Base-by-base conservation (phyloP, 169 alveolate genomes). In the Babesia ovata region DNA sequence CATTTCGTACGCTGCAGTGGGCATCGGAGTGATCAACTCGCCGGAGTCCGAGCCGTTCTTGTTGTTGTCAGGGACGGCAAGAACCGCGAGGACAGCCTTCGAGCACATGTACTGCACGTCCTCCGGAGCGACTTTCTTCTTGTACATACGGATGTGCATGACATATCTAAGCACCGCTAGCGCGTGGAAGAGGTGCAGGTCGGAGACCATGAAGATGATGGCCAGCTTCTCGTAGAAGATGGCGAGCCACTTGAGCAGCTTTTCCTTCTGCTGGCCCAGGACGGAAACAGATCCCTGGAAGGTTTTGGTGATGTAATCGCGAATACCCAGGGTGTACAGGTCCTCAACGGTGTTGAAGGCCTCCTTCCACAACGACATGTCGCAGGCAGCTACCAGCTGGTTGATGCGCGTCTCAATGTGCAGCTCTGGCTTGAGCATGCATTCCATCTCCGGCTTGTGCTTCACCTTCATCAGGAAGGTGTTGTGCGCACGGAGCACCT, bases 341-440 rank as follows among this genome's bases (percentile, higher is more conserved):
- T 97, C 98, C 86, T 96, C 99, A 26, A 97, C 97, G 10, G 98
- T 95, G 78, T 92, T 94, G 75, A 95, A 93, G 39, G 98, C 96
- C 77, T 97, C 99, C 65, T 94, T 93, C 99, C 99, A 97, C 77
- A 95, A 86, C 53, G 90, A 91, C 79, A 97, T 85, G 65, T 96
- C 97, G 53, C 97, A 92, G 19, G 99, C 97, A 26, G 95, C 91
- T 54, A 93, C 93, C 19, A 96, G 91, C 85, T 94, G 98, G 48
- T 92, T 94, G 57, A 94, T 93, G 67, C 98, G 91, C 14, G 98
- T 93, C 75, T 94, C 96, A 46, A 93, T 63, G 70, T 93, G 95
- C 42, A 94, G 86, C 75, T 96, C 94, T 66, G 95, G 92, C 86
- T 91, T 88, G 13, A 91, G 87, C 86, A 92, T 84, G 26, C 90